Conservation (phyloP, 1,284 basidiomycete genomes). For the Apiotrichum veenhuisii region DNA sequence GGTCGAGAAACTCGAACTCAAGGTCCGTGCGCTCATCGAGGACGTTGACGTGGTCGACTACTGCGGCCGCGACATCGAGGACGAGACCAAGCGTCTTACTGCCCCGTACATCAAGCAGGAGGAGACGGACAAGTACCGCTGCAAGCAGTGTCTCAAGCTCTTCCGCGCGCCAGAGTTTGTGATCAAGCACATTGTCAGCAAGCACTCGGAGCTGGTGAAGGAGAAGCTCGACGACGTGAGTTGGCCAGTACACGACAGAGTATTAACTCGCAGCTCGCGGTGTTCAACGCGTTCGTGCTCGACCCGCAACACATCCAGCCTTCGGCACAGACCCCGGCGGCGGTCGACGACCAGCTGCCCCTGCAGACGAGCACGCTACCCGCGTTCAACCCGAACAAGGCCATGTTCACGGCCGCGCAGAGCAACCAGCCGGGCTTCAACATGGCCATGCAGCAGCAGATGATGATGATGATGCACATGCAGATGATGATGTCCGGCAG, state of each 20-base stretch:
- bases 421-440: slow-evolving; percentile 24
- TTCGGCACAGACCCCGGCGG: slow-evolving; percentile 39
- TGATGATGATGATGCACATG: slow-evolving; percentile 51
- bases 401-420: slow-evolving; percentile 20
- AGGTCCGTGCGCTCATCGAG: slow-evolving; percentile 32
- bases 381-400: slow-evolving; percentile 29
- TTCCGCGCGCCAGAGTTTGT: slow-evolving; percentile 94
- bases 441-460: slow-evolving; percentile 47
- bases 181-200: slow-evolving; percentile 88
- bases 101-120: slow-evolving; percentile 84
- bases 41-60: slow-evolving; percentile 76
- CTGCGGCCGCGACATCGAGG: slow-evolving; percentile 80
- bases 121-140: slow-evolving; percentile 90
- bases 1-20: slow-evolving; percentile 69
- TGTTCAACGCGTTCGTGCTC: slow-evolving; percentile 88
- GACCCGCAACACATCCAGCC: slow-evolving; percentile 89
- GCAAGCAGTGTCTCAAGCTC: slow-evolving; percentile 88
- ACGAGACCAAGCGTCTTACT: slow-evolving; percentile 72
- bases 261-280: slow-evolving; percentile 59
- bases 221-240: slow-evolving; percentile 46
- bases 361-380: slow-evolving; percentile 13
- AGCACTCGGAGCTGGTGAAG: slow-evolving; percentile 71
- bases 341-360: slow-evolving; percentile 44
- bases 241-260: slow-evolving; percentile 8
- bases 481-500: slow-evolving; percentile 44